Percentiles rank a stretch among this genome's conserved stretches.
phyloP scores from a whole-genome alignment of 192 early-diverging fungal genomes.

The Rhizoclosmatium sp. region DNA sequence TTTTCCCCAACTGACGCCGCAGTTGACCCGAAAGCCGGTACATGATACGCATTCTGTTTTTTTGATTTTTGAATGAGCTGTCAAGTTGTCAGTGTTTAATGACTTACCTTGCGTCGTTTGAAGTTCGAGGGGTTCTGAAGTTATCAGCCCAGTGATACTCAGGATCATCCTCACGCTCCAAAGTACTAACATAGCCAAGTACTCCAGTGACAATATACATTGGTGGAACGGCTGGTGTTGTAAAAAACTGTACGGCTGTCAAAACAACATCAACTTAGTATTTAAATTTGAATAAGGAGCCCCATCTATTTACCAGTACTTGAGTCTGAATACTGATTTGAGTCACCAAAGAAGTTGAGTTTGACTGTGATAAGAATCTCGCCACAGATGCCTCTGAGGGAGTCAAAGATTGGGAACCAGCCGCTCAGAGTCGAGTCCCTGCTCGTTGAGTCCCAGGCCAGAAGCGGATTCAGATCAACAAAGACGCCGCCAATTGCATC shows the following conservation, averaged over 20 bases:
- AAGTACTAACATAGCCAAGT: conserved; percentile 76
- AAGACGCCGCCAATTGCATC: conserved; percentile 82
- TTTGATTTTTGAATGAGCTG: too few relatives aligned
- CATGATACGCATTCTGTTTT: conserved; percentile 65
- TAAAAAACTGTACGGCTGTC: conserved; percentile 70
- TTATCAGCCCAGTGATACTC: conserved; percentile 86
- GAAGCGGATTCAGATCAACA: conserved; percentile 79
- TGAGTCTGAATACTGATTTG: conserved; percentile 82
- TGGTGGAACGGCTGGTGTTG: conserved; percentile 62
- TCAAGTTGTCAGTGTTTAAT: too few relatives aligned
- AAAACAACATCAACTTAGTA: not conserved
- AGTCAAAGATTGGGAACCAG: conserved; percentile 84
- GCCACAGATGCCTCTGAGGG: conserved; percentile 74
- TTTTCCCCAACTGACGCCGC: conserved; percentile 76
- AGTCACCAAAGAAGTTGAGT: conserved; percentile 82
- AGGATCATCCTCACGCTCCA: conserved; percentile 77
- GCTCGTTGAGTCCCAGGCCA: conserved; percentile 69
- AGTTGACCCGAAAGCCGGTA: conserved; percentile 74
- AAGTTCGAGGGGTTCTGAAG: conserved; percentile 79
- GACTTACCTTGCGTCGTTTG: conserved; percentile 66
- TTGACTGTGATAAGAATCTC: conserved; percentile 77
- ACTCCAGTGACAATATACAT: conserved; percentile 61
- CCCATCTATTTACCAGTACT: conserved; percentile 51
- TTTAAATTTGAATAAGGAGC: not conserved
- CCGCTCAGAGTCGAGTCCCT: conserved; percentile 63